These are phyloP conservation scores for Mycena venus DNA, from an alignment of 768 basidiomycete genomes.

Conservation along the genomic window DNA sequence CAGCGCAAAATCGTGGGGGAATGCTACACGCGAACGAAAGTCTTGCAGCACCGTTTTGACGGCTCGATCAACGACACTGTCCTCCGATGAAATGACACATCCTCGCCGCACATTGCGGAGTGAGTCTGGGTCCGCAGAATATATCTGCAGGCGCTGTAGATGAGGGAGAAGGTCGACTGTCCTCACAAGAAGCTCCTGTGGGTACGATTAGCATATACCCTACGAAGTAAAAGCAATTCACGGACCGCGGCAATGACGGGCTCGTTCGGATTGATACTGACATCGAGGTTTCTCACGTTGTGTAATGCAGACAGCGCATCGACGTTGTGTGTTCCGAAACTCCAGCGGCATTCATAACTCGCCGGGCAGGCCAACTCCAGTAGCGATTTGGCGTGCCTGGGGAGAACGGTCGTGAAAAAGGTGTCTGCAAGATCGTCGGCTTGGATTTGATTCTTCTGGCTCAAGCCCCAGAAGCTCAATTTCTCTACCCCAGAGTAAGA, in stretches of 20 bases:
- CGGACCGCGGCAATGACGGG: not conserved
- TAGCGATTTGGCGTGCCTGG: not conserved
- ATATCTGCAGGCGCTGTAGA: not conserved
- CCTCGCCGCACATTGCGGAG: not conserved
- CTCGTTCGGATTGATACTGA: not conserved
- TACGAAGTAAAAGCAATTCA: not conserved
- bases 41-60: not conserved
- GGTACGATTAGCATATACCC: not conserved
- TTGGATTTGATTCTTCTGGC: not conserved
- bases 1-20: not conserved
- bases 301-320: not conserved
- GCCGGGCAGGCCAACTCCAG: not conserved
- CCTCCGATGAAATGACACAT: not conserved
- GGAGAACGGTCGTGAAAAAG: not conserved
- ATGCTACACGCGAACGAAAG: not conserved
- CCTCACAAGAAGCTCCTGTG: not conserved
- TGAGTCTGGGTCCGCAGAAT: not conserved
- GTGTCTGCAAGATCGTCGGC: not conserved
- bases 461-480: not conserved
- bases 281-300: not conserved
- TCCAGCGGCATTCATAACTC: not conserved
- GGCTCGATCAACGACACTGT: not conserved
- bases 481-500: not conserved
- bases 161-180: not conserved
- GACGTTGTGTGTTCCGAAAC: not conserved